A percentile compares a stretch with the other conserved stretches of the same genome.
phyloP scores from a whole-genome alignment of 176 grass and related monocot genomes.

The Luzula sylvatica region DNA sequence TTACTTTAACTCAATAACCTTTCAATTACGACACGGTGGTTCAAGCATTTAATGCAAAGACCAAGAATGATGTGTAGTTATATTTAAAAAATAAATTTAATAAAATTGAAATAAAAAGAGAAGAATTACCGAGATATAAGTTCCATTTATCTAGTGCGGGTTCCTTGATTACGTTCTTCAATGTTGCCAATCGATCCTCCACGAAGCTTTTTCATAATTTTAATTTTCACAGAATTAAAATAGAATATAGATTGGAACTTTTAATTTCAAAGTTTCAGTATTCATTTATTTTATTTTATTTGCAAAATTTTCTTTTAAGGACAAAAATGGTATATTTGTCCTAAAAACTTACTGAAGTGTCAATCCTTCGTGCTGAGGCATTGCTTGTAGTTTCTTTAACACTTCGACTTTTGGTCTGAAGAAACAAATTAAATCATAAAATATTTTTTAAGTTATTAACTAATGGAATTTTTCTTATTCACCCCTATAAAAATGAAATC shows the following conservation, averaged over 20 bases:
- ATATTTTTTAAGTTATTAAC: neutral
- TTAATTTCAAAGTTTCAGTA: neutral
- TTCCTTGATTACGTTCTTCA: conserved; percentile 92
- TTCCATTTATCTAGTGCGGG: conserved; percentile 60
- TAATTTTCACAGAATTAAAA: neutral
- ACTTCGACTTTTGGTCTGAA: conserved; percentile 80
- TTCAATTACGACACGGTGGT: no score
- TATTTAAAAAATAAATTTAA: no score
- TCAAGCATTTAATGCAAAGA: no score
- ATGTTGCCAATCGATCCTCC: conserved; percentile 61
- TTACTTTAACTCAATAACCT: no score
- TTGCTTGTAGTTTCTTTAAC: conserved; percentile 62
- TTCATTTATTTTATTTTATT: neutral
- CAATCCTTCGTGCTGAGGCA: conserved; percentile 54
- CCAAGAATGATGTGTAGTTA: no score
- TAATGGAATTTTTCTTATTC: no score
- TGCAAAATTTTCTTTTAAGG: no score
- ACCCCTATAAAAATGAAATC: no score
- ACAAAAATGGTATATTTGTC: neutral
- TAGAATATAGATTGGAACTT: neutral
- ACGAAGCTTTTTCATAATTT: conserved; percentile 49
- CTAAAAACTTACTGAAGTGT: conserved; percentile 60
- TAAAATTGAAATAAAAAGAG: conserved; percentile 3
- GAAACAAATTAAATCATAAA: conserved; percentile 15
- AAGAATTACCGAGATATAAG: conserved; percentile 58